Conservation (phyloP, 163 green algal genomes). For the Prototheca wickerhamii region DNA sequence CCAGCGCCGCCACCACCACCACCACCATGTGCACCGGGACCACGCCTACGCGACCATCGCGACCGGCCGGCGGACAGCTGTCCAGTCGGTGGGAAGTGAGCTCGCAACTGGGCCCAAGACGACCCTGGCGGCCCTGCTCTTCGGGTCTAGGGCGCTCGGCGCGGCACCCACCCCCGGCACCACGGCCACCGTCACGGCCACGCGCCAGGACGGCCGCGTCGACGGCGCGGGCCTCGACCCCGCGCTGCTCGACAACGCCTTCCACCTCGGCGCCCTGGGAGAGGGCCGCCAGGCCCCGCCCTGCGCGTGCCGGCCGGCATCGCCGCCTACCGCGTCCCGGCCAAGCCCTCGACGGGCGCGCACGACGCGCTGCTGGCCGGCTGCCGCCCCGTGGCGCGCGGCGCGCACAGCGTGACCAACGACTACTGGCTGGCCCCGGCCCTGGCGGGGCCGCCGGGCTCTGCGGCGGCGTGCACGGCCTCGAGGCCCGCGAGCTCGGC, state of each 20-base stretch:
- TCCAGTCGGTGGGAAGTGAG: too few relatives aligned
- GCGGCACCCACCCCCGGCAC: not conserved
- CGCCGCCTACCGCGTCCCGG: conserved; percentile 1
- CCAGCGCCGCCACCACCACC: too few relatives aligned
- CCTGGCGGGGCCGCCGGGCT: not conserved
- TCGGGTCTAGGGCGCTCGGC: not conserved
- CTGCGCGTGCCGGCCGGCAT: conserved; percentile 23
- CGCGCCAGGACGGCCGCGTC: not conserved
- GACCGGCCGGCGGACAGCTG: too few relatives aligned
- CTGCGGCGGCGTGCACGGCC: conserved; percentile 7
- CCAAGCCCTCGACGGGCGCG: not conserved
- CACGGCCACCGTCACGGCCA: not conserved
- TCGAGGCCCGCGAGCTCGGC: conserved; percentile 14
- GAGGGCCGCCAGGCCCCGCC: not conserved
- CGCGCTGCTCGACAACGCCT: conserved; percentile 22
- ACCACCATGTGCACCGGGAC: too few relatives aligned
- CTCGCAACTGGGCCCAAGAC: too few relatives aligned
- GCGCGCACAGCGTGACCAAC: conserved; percentile 6
- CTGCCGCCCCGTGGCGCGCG: not conserved
- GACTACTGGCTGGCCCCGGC: conserved; percentile 9
- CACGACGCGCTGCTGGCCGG: not conserved
- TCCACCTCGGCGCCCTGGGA: conserved; percentile 35
- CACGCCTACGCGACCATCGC: not conserved
- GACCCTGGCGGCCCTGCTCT: not conserved
- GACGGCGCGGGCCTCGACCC: conserved; percentile 14